A percentile compares a stretch with the other conserved stretches of the same genome.
These are phyloP conservation scores for Didymella segeticola DNA, from an alignment of 2,329 filamentous ascomycete species.

Conservation along the genomic window DNA sequence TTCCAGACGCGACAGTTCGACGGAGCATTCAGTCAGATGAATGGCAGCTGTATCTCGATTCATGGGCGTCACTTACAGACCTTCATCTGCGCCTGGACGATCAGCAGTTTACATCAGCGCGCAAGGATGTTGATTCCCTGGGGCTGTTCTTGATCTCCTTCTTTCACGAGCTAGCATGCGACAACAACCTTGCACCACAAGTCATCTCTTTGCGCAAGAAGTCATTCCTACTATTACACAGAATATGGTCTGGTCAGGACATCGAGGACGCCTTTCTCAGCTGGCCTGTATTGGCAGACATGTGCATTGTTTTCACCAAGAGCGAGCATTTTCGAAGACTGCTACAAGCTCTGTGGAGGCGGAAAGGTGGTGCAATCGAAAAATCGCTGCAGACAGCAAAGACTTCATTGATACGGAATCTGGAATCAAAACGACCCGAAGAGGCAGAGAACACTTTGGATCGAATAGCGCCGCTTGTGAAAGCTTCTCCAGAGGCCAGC, in stretches of 20 bases:
- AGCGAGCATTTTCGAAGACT: constrained; percentile 62
- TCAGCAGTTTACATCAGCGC: constrained; percentile 60
- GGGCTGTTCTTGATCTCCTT: constrained; percentile 71
- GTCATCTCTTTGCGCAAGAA: constrained; percentile 64
- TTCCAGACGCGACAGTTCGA: constrained; percentile 73
- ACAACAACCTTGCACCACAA: constrained; percentile 45
- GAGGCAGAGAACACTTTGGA: constrained; percentile 63
- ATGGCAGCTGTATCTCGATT: constrained; percentile 78
- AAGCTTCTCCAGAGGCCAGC: constrained; percentile 63
- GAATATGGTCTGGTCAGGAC: constrained; percentile 59
- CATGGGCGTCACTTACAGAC: constrained; percentile 74
- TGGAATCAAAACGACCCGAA: constrained; percentile 69
- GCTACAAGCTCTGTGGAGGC: constrained; percentile 60
- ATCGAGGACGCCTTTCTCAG: constrained; percentile 60
- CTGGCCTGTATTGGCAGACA: constrained; percentile 72
- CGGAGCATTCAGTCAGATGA: constrained; percentile 71
- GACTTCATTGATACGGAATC: constrained; percentile 64
- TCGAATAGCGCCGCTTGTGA: constrained; percentile 68
- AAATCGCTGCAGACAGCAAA: constrained; percentile 66
- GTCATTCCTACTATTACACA: constrained; percentile 69
- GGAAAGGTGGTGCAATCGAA: constrained; percentile 59
- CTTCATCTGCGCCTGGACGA: constrained; percentile 68
- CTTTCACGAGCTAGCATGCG: constrained; percentile 59
- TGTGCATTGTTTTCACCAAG: constrained; percentile 71
- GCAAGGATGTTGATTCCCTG: constrained; percentile 65